These are phyloP conservation scores for Fusarium siculi DNA, from an alignment of 2,329 filamentous ascomycete genomes.

Conservation along the genomic window DNA sequence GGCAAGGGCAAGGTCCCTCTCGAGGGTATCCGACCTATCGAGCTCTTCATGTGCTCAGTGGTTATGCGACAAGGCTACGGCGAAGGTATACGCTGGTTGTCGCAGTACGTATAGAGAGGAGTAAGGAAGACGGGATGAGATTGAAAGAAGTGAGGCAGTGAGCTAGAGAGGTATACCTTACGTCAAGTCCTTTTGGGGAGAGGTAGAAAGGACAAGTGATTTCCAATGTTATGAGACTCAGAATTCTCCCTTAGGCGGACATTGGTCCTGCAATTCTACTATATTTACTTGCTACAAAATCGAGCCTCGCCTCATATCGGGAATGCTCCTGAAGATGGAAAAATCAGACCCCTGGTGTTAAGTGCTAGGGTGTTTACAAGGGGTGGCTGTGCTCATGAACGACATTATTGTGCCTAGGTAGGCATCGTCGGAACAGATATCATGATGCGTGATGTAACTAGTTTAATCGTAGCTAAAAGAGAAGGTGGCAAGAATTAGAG, in stretches of 20 bases:
- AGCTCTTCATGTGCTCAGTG: conserved; percentile 99
- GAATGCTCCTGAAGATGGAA: conserved; percentile 11
- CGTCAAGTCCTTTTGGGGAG: conserved; percentile 23
- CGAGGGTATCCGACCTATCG: conserved; percentile 92
- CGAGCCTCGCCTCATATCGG: neutral
- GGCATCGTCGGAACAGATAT: neutral
- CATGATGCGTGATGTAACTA: conserved; percentile 10
- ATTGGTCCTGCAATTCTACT: conserved; percentile 49
- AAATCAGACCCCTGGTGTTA: conserved; percentile 18
- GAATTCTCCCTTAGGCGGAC: conserved; percentile 51
- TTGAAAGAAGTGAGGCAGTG: conserved; percentile 11
- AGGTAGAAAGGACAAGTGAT: conserved; percentile 33
- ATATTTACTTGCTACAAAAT: conserved; percentile 27
- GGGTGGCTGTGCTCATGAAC: conserved; percentile 23
- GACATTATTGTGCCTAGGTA: neutral
- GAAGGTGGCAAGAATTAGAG: neutral
- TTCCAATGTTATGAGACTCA: conserved; percentile 47
- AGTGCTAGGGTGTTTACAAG: conserved; percentile 23
- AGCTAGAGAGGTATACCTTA: conserved; percentile 37
- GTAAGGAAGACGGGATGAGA: neutral
- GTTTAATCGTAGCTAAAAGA: neutral
- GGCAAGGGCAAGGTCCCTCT: conserved; percentile 94
- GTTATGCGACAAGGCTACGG: conserved; percentile 98
- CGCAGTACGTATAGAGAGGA: conserved; percentile 84
- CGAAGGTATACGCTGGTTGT: conserved; percentile 90